Evolutionary conservation across 805 yeast species (phyloP).

Genomic region (Ogataea siamensis): DNA sequence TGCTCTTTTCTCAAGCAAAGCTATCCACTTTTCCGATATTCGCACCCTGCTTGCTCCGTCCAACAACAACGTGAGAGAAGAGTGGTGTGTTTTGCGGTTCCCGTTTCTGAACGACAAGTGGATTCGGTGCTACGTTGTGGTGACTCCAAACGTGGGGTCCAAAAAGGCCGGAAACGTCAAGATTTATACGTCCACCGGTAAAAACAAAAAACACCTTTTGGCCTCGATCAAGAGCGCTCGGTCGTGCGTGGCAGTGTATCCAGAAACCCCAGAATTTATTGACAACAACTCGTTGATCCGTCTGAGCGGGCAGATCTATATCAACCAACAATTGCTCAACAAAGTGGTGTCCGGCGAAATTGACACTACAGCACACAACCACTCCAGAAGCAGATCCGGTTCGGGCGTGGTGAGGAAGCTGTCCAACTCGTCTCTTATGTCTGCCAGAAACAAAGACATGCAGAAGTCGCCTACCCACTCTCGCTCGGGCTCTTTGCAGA

Average conservation of each 20-base stretch:
- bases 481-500: conserved; percentile 17
- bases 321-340: conserved; percentile 38
- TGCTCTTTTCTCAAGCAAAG: conserved; percentile 57
- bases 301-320: conserved; percentile 51
- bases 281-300: conserved; percentile 57
- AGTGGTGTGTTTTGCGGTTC: conserved; percentile 63
- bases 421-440: conserved; percentile 30
- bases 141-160: conserved; percentile 43
- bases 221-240: conserved; percentile 46
- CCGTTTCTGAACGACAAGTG: conserved; percentile 59
- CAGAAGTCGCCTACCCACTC: conserved; percentile 20
- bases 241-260: conserved; percentile 55
- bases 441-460: conserved; percentile 13
- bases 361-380: conserved; percentile 17
- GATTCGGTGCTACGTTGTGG: conserved; percentile 52
- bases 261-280: conserved; percentile 54
- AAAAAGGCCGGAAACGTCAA: conserved; percentile 51
- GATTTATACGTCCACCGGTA: conserved; percentile 49
- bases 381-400: conserved; percentile 28
- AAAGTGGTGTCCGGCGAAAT: conserved; percentile 24
- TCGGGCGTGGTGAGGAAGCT: conserved; percentile 29
- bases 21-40: conserved; percentile 53
- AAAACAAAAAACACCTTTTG: conserved; percentile 49
- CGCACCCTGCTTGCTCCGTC: conserved; percentile 55
- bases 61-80: conserved; percentile 46